These are phyloP conservation scores for Sugiyamaella mastotermitis DNA, from an alignment of 805 yeast genomes.

Conservation along the genomic window DNA sequence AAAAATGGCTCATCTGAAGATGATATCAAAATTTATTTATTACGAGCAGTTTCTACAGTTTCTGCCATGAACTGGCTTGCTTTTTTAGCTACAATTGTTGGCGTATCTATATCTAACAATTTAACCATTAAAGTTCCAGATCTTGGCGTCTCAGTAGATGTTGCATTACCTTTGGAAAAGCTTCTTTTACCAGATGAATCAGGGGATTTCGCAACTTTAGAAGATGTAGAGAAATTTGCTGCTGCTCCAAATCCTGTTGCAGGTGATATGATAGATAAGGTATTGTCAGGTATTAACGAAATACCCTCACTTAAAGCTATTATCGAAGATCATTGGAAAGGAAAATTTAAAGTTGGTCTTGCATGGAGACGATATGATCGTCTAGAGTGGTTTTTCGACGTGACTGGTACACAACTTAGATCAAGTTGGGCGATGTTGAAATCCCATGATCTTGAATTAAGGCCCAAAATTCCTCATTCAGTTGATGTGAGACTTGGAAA, in stretches of 20 bases:
- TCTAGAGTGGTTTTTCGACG: conserved; percentile 60
- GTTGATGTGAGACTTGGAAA: conserved; percentile 18
- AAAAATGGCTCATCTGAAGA: conserved; percentile 1
- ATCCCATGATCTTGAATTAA: conserved; percentile 50
- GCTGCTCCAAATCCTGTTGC: conserved; percentile 14
- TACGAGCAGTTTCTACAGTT: conserved; percentile 47
- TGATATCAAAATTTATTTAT: conserved; percentile 40
- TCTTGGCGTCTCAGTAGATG: conserved; percentile 37
- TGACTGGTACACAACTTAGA: conserved; percentile 37
- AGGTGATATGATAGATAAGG: conserved; percentile 32
- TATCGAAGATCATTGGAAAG: conserved; percentile 13
- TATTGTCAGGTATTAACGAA: conserved; percentile 31
- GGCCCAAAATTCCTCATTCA: conserved; percentile 33
- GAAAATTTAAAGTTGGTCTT: conserved; percentile 38
- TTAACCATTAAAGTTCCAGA: conserved; percentile 42
- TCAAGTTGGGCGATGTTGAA: conserved; percentile 39
- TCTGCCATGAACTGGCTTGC: conserved; percentile 61
- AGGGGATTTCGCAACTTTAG: conserved; percentile 5
- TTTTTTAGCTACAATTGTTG: conserved; percentile 46
- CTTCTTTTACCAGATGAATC: conserved; percentile 5
- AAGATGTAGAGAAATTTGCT: conserved; percentile 4
- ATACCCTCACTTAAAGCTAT: conserved; percentile 14
- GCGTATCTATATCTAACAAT: conserved; percentile 27
- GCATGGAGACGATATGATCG: conserved; percentile 68
- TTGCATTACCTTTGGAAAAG: conserved; percentile 40